Base-by-base conservation (phyloP, 2,329 filamentous ascomycete species). In the Xylariaceae sp. region DNA sequence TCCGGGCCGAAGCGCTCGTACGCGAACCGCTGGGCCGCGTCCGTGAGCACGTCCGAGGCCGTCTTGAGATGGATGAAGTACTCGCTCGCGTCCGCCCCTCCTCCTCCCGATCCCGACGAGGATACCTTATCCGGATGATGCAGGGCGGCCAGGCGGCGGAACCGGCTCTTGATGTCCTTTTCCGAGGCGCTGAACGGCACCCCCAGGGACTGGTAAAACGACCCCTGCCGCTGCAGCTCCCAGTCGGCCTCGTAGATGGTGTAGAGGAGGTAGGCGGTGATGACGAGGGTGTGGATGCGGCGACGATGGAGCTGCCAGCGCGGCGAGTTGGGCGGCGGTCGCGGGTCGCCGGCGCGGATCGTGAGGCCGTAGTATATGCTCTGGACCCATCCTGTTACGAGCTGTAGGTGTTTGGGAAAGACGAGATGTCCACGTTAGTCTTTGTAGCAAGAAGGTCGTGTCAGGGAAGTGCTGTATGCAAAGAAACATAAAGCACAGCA, bases 191-290 rank as follows among this genome's bases (percentile, higher is more conserved):
- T 62, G 26, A 82, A 71, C 9, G 81, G 69, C 1, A 96, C 75
- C 24, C 79, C 79, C 0, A 98, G 76, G 47, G 83, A 75, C 32
- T 76, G 70, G 67, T 96, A 97, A 67, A 85, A 95, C 61, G 87
- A 81, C 13, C 83, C 80, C 1, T 72, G 68, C 31, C 73, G 68
- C 47, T 78, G 83, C 18, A 95, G 73, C 47, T 87, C 80, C 67
- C 85, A 80, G 71, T 94, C 86, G 55, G 88, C 84, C 66, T 97
- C 90, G 67, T 89, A 92, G 54, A 97, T 79, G 32, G 88, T 95
- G 71, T 95, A 96, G 49, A 83, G 66, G 26, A 97, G 85, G 67
- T 97, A 98, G 44, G 77, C 67, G 34, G 83, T 70, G 35, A 97
- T 83, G 55, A 97, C 86, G 51, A 83, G 69, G 57, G 90, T 83